phyloP scores from a whole-genome alignment of 2,329 filamentous ascomycete genomes.

The Hymenoscyphus fraxineus region DNA sequence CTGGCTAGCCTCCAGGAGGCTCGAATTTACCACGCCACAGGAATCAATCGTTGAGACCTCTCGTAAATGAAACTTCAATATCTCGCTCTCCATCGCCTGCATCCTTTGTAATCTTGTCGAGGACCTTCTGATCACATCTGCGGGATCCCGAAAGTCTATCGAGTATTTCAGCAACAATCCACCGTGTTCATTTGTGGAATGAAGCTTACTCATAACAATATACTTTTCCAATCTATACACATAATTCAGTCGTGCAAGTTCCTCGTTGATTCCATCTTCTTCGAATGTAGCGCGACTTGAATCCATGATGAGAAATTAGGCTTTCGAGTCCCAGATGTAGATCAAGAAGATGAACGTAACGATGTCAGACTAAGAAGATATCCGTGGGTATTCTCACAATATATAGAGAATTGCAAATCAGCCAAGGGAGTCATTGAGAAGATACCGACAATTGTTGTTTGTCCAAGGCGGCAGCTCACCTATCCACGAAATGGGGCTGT shows the following conservation, averaged over 20 bases:
- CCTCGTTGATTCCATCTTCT: neutral
- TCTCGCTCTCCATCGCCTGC: slow-evolving; percentile 11
- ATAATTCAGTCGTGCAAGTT: neutral
- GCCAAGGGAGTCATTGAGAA: neutral
- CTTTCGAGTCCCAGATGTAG: neutral
- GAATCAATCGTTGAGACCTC: neutral
- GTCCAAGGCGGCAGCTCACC: neutral
- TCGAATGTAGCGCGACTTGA: neutral
- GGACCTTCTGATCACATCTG: slow-evolving; percentile 1
- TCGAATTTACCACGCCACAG: too few relatives aligned
- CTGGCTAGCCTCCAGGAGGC: neutral
- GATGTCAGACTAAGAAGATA: neutral
- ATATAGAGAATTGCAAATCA: neutral
- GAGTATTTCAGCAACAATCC: neutral
- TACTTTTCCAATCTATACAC: neutral
- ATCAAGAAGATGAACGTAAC: neutral
- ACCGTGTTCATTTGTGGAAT: neutral
- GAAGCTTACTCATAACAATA: neutral
- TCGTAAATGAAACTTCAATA: slow-evolving; percentile 11
- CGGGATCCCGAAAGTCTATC: neutral
- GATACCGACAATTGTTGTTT: neutral
- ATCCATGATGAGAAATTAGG: neutral
- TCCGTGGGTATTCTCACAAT: neutral
- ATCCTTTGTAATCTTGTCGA: slow-evolving; percentile 11
- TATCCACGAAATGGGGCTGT: neutral